Evolutionary conservation across 2,329 filamentous ascomycete genomes (phyloP), one percentile per base, ranked within the genome.

Genomic region (Pseudogymnoascus sp.): DNA sequence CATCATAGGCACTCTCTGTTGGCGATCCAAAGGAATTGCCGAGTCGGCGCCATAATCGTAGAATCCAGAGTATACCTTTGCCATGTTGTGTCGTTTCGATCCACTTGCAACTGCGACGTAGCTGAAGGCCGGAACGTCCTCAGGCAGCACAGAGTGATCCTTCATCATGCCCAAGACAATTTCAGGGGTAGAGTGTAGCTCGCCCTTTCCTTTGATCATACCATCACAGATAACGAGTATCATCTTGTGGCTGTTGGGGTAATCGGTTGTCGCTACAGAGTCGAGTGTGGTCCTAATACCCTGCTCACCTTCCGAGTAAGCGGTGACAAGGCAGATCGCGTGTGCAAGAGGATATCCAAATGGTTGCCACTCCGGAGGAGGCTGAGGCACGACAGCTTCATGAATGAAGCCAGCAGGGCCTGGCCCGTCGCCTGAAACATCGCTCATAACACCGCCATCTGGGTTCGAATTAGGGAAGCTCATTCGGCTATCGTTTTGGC

Each of bases 1-100:
- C 83, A 99, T 92, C 92, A 99, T 97, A 1, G 95, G 96, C 26
- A 99, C 93, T 64, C 95, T 89, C 77, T 97, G 93, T 77, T 97
- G 95, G 77, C 93, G 95, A 66, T 96, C 91, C 1, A 80, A 69
- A 1, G 93, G 89, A 66, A 99, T 90, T 62, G 83, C 79, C 10
- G 91, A 96, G 68, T 90, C 83, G 65, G 83, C 78, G 62, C 96
- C 95, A 71, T 97, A 99, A 76, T 97, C 91, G 77, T 99, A 99
- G 81, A 97, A 99, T 51, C 96, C 96, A 64, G 93, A 89, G 77
- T 97, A 97, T 64, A 97, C 86, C 81, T 97, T 97, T 70, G 95
- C 93, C 95, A 97, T 99, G 78, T 97, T 99, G 85, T 99, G 96
- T 71, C 95, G 87, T 80, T 99, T 99, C 60, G 93, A 90, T 64